phyloP scores from a whole-genome alignment of 2,329 filamentous ascomycete genomes.

The Aspergillus carbonarius region DNA sequence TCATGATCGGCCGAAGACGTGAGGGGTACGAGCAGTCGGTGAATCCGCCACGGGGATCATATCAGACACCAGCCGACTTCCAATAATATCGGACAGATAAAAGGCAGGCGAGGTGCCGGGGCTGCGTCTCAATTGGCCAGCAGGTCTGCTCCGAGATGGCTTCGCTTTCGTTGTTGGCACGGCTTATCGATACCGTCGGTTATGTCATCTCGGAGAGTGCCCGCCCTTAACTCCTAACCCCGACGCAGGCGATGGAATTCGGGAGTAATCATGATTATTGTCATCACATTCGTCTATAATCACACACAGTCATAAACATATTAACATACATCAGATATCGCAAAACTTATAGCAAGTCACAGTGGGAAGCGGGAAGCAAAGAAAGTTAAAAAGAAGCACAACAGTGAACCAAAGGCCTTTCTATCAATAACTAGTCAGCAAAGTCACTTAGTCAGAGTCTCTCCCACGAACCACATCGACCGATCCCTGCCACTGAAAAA shows the following conservation, averaged over 20 bases:
- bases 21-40: slow-evolving; percentile 9
- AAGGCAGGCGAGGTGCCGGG: not conserved
- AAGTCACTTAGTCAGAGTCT: not conserved
- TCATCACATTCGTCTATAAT: not conserved
- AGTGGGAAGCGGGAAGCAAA: too few relatives aligned
- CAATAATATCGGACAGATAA: slow-evolving; percentile 5
- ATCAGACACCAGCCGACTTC: slow-evolving; percentile 2
- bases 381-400: not conserved
- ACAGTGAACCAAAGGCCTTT: not conserved
- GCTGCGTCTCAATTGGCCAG: slow-evolving; percentile 10
- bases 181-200: slow-evolving; percentile 6
- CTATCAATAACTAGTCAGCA: not conserved
- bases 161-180: not conserved
- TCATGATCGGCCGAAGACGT: slow-evolving; percentile 27
- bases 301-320: not conserved
- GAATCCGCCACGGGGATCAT: slow-evolving; percentile 10
- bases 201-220: slow-evolving; percentile 1
- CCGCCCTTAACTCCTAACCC: slow-evolving; percentile 3
- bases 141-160: not conserved
- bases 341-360: not conserved
- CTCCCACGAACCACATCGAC: not conserved
- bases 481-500: not conserved
- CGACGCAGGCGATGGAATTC: not conserved
- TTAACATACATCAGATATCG: not conserved
- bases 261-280: not conserved